These are phyloP conservation scores for Borovskyia barvae DNA, from an alignment of 208 protist species.

Conservation along the genomic window DNA sequence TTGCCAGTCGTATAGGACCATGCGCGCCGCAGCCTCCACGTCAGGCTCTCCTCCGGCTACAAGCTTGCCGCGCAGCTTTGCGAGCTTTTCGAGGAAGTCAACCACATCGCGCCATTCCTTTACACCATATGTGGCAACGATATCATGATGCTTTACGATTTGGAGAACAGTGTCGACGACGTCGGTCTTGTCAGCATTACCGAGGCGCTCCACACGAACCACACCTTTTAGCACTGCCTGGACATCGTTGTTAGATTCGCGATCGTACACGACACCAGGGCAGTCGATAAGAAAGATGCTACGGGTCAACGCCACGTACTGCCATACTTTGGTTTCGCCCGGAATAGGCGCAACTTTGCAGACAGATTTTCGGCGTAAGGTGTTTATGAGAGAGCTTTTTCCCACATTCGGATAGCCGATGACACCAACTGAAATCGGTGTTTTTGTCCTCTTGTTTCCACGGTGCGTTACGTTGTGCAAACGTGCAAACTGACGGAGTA, in stretches of 20 bases:
- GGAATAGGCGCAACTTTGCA: slow-evolving; percentile 99
- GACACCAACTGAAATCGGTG: slow-evolving; percentile 86
- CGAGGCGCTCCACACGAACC: slow-evolving; percentile 91
- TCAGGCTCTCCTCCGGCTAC: slow-evolving; percentile 95
- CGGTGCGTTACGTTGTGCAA: slow-evolving; percentile 89
- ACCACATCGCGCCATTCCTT: slow-evolving; percentile 88
- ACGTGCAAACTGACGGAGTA: slow-evolving; percentile 97
- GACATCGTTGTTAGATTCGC: slow-evolving; percentile 93
- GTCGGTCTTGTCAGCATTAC: slow-evolving; percentile 91
- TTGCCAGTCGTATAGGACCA: slow-evolving; percentile 98
- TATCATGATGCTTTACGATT: slow-evolving; percentile 95
- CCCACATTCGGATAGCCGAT: slow-evolving; percentile 99
- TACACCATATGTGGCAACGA: slow-evolving; percentile 96
- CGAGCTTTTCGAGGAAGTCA: slow-evolving; percentile 98
- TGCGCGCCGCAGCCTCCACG: slow-evolving; percentile 92
- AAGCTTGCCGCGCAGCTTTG: slow-evolving; percentile 93
- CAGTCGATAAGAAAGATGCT: slow-evolving; percentile 99
- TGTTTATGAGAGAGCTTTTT: slow-evolving; percentile 99
- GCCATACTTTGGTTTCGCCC: slow-evolving; percentile 99
- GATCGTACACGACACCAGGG: slow-evolving; percentile 97
- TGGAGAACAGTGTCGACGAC: slow-evolving; percentile 94
- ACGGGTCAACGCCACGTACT: slow-evolving; percentile 99
- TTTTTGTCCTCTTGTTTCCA: slow-evolving; percentile 85
- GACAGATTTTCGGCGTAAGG: slow-evolving; percentile 96
- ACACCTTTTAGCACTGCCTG: slow-evolving; percentile 99